Percentiles rank a stretch among this genome's conserved stretches.
Conservation (phyloP, 148 eudicot genomes). For the Agrostemma githago region DNA sequence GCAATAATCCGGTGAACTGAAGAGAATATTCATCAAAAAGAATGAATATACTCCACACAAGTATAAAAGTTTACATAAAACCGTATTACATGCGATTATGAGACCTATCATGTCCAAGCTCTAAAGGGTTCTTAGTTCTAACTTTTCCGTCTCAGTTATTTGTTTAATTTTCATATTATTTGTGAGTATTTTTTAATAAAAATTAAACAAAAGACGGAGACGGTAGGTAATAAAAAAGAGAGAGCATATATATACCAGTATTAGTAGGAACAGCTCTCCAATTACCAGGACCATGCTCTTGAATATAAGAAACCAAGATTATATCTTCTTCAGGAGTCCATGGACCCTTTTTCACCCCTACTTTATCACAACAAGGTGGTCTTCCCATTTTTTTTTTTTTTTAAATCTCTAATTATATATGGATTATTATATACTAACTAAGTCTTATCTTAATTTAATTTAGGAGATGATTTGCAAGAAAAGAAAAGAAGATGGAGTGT, state of each 20-base stretch:
- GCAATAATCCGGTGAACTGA: too few species aligned
- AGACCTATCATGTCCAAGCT: too few species aligned
- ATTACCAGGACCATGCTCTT: constrained; percentile 86
- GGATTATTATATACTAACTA: background rate
- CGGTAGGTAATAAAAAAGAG: background rate
- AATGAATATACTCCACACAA: background rate
- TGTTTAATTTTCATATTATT: too few species aligned
- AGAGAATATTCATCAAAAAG: background rate
- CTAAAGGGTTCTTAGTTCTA: too few species aligned
- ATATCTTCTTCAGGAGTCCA: constrained; percentile 98
- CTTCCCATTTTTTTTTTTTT: constrained; percentile 51
- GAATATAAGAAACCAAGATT: constrained; percentile 73
- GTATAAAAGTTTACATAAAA: too few species aligned
- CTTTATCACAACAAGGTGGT: constrained; percentile 83
- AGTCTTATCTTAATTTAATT: background rate
- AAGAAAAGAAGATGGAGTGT: background rate
- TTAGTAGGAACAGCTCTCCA: constrained; percentile 91
- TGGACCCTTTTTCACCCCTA: constrained; percentile 90
- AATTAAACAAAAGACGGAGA: too few species aligned
- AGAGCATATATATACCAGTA: constrained; percentile 45
- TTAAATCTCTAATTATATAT: background rate
- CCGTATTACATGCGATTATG: background rate
- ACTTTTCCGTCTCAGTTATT: too few species aligned
- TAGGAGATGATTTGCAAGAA: background rate
- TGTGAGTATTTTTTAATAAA: too few species aligned